Conservation (phyloP, 768 basidiomycete species). For the Rhodotorula toruloides region DNA sequence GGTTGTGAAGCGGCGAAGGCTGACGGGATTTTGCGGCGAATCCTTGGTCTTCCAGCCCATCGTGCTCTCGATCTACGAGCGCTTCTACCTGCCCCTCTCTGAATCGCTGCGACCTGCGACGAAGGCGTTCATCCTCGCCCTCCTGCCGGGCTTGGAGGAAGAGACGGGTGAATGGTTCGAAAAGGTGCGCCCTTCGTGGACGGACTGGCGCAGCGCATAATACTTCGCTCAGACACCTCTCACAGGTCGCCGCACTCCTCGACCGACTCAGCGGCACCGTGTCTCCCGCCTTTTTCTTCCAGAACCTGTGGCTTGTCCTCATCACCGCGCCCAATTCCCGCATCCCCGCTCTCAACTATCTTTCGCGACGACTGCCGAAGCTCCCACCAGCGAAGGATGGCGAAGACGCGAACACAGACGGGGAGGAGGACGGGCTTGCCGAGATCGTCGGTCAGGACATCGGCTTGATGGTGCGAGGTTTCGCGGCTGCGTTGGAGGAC, state of each 20-base stretch:
- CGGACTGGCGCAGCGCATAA: not conserved
- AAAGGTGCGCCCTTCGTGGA: slow-evolving; percentile 31
- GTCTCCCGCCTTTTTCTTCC: slow-evolving; percentile 82
- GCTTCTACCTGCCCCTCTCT: slow-evolving; percentile 82
- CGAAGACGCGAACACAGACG: not conserved
- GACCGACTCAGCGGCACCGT: slow-evolving; percentile 78
- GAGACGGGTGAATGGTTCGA: slow-evolving; percentile 98
- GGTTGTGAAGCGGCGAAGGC: not conserved
- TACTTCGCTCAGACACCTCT: not conserved
- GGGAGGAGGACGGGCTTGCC: slow-evolving; percentile 62
- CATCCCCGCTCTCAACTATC: slow-evolving; percentile 78
- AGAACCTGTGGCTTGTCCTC: slow-evolving; percentile 91
- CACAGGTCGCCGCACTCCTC: slow-evolving; percentile 69
- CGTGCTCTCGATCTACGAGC: slow-evolving; percentile 85
- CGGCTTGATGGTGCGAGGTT: slow-evolving; percentile 89
- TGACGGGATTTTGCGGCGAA: too few species aligned
- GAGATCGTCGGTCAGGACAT: slow-evolving; percentile 74
- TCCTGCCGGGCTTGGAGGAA: slow-evolving; percentile 93
- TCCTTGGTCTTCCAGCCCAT: slow-evolving; percentile 57
- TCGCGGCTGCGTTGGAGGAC: slow-evolving; percentile 85
- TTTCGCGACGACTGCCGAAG: slow-evolving; percentile 70
- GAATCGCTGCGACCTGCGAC: slow-evolving; percentile 73
- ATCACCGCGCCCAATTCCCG: slow-evolving; percentile 80
- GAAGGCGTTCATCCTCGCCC: slow-evolving; percentile 87
- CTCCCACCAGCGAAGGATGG: slow-evolving; percentile 41